phyloP scores from a whole-genome alignment of 2,329 filamentous ascomycete species.

The Helminthosporium solani region DNA sequence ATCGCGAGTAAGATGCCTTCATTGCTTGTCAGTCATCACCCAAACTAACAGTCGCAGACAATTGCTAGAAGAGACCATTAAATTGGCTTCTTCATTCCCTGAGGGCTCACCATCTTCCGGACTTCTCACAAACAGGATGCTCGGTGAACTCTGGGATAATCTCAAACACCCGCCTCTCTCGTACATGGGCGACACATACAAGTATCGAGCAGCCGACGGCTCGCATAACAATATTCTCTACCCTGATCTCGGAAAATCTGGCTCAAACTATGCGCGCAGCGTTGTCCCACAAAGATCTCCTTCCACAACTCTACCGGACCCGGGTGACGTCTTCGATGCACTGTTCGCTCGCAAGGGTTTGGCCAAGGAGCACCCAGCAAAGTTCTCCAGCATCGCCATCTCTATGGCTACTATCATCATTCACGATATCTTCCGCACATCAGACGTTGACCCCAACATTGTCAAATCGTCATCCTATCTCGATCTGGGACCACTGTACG shows the following conservation, averaged over 20 bases:
- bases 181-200: slow-evolving; percentile 34
- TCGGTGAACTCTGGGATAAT: slow-evolving; percentile 38
- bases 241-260: slow-evolving; percentile 61
- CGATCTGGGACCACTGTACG: slow-evolving; percentile 69
- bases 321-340: slow-evolving; percentile 63
- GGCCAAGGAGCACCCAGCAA: slow-evolving; percentile 63
- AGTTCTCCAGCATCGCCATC: slow-evolving; percentile 70
- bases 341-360: slow-evolving; percentile 59
- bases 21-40: neutral
- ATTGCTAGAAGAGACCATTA: neutral
- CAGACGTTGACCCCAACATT: slow-evolving; percentile 59
- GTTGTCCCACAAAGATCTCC: slow-evolving; percentile 56
- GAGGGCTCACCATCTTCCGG: neutral
- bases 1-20: neutral
- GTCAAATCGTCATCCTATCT: slow-evolving; percentile 65
- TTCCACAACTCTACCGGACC: slow-evolving; percentile 60
- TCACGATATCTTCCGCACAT: slow-evolving; percentile 62
- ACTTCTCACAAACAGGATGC: neutral
- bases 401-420: slow-evolving; percentile 66
- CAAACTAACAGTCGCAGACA: neutral
- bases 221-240: slow-evolving; percentile 56
- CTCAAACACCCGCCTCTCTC: slow-evolving; percentile 43
- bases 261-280: slow-evolving; percentile 62
- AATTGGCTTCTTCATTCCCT: neutral
- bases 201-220: slow-evolving; percentile 36